Evolutionary conservation across 2,329 filamentous ascomycete species (phyloP).

Genomic region (Tolypocladium amazonense): DNA sequence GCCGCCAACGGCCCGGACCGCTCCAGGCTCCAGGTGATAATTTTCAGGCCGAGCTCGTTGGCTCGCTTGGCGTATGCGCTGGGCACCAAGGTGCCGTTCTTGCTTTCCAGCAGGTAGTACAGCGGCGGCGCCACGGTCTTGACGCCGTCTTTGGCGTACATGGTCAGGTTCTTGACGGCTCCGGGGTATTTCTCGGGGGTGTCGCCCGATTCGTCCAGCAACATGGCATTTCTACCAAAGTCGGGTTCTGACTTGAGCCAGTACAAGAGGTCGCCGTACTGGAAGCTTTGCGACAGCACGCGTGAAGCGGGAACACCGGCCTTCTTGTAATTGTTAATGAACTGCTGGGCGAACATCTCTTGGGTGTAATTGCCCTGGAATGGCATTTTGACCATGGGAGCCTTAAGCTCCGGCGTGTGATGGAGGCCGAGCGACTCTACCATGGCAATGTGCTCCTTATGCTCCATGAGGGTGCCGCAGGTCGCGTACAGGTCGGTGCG

Average conservation of each 20-base stretch:
- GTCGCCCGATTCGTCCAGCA: slow-evolving; percentile 53
- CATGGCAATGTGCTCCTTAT: slow-evolving; percentile 51
- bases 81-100: slow-evolving; percentile 46
- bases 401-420: slow-evolving; percentile 60
- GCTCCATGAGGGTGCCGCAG: slow-evolving; percentile 51
- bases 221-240: slow-evolving; percentile 52
- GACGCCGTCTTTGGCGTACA: slow-evolving; percentile 46
- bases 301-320: slow-evolving; percentile 40
- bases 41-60: slow-evolving; percentile 49
- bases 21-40: slow-evolving; percentile 61
- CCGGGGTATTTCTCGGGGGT: slow-evolving; percentile 35
- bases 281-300: slow-evolving; percentile 56
- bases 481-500: slow-evolving; percentile 55
- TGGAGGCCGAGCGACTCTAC: slow-evolving; percentile 47
- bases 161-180: slow-evolving; percentile 46
- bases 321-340: slow-evolving; percentile 48
- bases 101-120: slow-evolving; percentile 46
- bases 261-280: slow-evolving; percentile 53
- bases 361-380: slow-evolving; percentile 55
- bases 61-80: slow-evolving; percentile 52
- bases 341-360: slow-evolving; percentile 51
- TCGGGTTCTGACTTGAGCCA: slow-evolving; percentile 52
- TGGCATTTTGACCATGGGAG: slow-evolving; percentile 59
- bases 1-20: slow-evolving; percentile 49
- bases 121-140: slow-evolving; percentile 53